phyloP scores from a whole-genome alignment of 1,139 yeast genomes.

The Pneumocystis canis region DNA sequence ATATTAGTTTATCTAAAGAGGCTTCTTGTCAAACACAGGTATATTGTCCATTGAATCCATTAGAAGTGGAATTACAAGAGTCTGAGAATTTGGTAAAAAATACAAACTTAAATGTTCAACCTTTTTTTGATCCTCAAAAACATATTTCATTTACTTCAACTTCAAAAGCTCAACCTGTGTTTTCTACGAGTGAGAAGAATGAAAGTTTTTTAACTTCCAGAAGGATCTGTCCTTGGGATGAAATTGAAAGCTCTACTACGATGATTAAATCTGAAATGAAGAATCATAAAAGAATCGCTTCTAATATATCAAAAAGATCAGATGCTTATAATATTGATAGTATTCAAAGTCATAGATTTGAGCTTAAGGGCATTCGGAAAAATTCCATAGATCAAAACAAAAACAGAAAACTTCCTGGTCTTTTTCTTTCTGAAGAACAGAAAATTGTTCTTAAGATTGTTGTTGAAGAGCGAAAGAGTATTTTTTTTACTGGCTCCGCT shows the following conservation, averaged over 20 bases:
- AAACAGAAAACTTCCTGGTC: constrained; percentile 11
- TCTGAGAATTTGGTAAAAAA: neutral
- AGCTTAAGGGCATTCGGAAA: neutral
- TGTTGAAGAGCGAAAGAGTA: constrained; percentile 38
- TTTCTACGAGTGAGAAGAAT: neutral
- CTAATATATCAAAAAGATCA: neutral
- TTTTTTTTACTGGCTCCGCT: constrained; percentile 88
- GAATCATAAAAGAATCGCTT: neutral
- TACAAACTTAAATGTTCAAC: neutral
- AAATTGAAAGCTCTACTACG: neutral
- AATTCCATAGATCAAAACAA: neutral
- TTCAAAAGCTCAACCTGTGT: neutral
- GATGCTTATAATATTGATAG: constrained; percentile 5
- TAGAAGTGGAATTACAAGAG: neutral
- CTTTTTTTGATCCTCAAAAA: neutral
- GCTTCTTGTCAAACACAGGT: neutral
- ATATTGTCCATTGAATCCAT: neutral
- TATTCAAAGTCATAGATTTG: constrained; percentile 6
- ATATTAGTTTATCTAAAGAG: neutral
- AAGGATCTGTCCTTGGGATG: neutral
- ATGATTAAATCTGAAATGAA: neutral
- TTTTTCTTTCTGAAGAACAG: constrained; percentile 55
- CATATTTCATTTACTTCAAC: neutral
- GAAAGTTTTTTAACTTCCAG: neutral
- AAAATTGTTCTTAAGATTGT: constrained; percentile 51